Percentiles rank a stretch among this genome's conserved stretches.
Evolutionary conservation across 2,329 filamentous ascomycete genomes (phyloP).

Genomic region (Pseudofabraea citricarpa): DNA sequence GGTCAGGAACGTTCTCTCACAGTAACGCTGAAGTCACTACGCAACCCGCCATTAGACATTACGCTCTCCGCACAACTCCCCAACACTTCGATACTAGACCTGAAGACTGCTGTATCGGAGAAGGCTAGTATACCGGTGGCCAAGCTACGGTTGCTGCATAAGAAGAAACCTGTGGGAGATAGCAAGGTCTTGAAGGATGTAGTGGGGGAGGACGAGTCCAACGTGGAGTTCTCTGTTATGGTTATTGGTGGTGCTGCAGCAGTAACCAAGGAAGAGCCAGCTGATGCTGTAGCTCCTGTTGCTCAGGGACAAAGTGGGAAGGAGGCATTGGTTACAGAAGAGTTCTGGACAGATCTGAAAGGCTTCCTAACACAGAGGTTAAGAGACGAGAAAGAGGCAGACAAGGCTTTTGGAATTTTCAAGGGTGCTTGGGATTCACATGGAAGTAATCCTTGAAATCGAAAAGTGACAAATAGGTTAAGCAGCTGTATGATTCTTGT

Average conservation of each 20-base stretch:
- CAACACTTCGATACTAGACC: constrained; percentile 70
- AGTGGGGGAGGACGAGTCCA: constrained; percentile 48
- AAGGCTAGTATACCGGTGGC: constrained; percentile 61
- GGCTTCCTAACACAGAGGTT: constrained; percentile 76
- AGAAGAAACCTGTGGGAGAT: constrained; percentile 81
- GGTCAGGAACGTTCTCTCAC: constrained; percentile 48
- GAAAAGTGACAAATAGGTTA: no score
- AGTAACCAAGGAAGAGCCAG: constrained; percentile 33
- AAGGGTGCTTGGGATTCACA: constrained; percentile 59
- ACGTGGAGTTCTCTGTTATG: constrained; percentile 81
- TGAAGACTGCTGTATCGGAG: constrained; percentile 66
- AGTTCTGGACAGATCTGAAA: constrained; percentile 83
- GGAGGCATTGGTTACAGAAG: constrained; percentile 60
- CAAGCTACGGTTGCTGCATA: constrained; percentile 81
- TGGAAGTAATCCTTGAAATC: background rate
- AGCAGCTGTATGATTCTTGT: no score
- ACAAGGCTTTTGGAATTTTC: constrained; percentile 63
- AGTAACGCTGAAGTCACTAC: constrained; percentile 69
- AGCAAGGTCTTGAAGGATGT: constrained; percentile 74
- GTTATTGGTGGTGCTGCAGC: constrained; percentile 66
- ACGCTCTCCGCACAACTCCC: constrained; percentile 57
- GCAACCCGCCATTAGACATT: constrained; percentile 67
- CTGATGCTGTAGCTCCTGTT: constrained; percentile 25
- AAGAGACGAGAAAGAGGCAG: constrained; percentile 63
- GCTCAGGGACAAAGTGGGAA: constrained; percentile 50